phyloP scores from a whole-genome alignment of 306 rosid genomes.

The Glycine latifolia region DNA sequence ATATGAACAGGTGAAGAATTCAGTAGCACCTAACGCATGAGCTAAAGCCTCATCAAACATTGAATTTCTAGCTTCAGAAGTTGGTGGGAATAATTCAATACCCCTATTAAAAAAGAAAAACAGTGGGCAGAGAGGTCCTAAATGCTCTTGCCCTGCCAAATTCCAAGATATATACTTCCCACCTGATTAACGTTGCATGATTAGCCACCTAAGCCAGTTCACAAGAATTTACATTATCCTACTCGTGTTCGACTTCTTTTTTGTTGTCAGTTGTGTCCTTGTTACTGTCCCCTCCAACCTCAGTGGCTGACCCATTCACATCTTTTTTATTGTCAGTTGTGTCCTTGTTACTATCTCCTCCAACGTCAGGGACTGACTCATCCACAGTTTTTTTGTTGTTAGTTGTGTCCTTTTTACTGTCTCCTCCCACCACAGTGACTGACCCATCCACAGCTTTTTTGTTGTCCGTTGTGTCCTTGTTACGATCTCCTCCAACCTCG shows the following conservation, averaged over 20 bases:
- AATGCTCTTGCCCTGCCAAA: conserved; percentile 60
- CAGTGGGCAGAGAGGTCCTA: conserved; percentile 54
- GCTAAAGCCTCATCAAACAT: conserved; percentile 49
- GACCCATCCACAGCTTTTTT: conserved; percentile 22
- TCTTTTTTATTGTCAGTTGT: no score
- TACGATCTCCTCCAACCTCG: no score
- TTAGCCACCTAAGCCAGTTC: conserved; percentile 63
- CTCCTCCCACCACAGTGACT: conserved; percentile 42
- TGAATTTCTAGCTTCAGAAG: conserved; percentile 54
- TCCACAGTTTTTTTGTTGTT: conserved; percentile 42
- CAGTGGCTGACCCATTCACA: conserved; percentile 33
- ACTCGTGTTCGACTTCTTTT: conserved; percentile 48
- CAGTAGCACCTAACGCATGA: conserved; percentile 55
- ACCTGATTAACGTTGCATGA: conserved; percentile 66
- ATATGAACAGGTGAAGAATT: conserved; percentile 59
- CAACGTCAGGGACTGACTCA: no score
- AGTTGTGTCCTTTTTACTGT: conserved; percentile 40
- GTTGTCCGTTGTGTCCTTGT: no score
- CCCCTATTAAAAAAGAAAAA: conserved; percentile 50
- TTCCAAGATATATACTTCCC: conserved; percentile 68
- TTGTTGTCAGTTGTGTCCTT: conserved; percentile 48
- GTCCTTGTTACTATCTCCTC: no score
- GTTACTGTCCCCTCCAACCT: conserved; percentile 44
- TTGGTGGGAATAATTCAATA: conserved; percentile 67
- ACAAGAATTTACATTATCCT: conserved; percentile 68